Percentiles rank a stretch among this genome's conserved stretches.
Evolutionary conservation across 1,284 basidiomycete genomes (phyloP).

Genomic region (Omphalotus olearius): DNA sequence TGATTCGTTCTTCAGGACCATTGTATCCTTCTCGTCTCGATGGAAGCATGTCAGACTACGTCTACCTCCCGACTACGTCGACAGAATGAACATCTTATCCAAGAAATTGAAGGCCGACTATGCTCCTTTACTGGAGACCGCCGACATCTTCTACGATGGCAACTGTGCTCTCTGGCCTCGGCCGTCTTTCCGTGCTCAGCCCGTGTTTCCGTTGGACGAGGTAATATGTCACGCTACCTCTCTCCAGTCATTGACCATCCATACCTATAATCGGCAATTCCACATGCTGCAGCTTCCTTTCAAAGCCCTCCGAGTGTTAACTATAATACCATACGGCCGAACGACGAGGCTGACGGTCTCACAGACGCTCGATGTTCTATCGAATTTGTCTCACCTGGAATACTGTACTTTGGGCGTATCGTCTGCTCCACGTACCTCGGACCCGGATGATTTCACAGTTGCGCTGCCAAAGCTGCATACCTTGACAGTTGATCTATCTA

Average conservation of each 20-base stretch:
- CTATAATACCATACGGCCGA: not conserved
- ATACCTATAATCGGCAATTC: not conserved
- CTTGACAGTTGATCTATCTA: too few relatives aligned
- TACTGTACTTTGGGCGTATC: slow-evolving; percentile 6
- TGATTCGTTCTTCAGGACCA: slow-evolving; percentile 2
- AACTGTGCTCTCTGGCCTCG: too few relatives aligned
- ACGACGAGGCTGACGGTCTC: not conserved
- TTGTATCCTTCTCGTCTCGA: slow-evolving; percentile 8
- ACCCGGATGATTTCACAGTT: too few relatives aligned
- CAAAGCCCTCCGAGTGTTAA: slow-evolving; percentile 2
- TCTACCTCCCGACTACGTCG: slow-evolving; percentile 1
- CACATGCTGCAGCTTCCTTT: slow-evolving; percentile 6
- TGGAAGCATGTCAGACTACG: slow-evolving; percentile 7
- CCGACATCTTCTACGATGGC: slow-evolving; percentile 3
- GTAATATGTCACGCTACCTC: slow-evolving; percentile 4
- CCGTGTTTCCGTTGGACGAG: not conserved
- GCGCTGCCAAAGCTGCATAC: too few relatives aligned
- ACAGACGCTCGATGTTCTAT: slow-evolving; percentile 2
- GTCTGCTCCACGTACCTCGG: not conserved
- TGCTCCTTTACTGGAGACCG: slow-evolving; percentile 2
- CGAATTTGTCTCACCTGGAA: slow-evolving; percentile 4
- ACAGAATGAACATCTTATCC: slow-evolving; percentile 6
- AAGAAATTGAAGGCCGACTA: slow-evolving; percentile 4
- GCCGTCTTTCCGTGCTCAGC: not conserved
- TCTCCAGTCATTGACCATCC: slow-evolving; percentile 6